Evolutionary conservation across 2,329 filamentous ascomycete species (phyloP), one percentile per base, ranked within the genome.

Genomic region (Pseudofabraea citricarpa): DNA sequence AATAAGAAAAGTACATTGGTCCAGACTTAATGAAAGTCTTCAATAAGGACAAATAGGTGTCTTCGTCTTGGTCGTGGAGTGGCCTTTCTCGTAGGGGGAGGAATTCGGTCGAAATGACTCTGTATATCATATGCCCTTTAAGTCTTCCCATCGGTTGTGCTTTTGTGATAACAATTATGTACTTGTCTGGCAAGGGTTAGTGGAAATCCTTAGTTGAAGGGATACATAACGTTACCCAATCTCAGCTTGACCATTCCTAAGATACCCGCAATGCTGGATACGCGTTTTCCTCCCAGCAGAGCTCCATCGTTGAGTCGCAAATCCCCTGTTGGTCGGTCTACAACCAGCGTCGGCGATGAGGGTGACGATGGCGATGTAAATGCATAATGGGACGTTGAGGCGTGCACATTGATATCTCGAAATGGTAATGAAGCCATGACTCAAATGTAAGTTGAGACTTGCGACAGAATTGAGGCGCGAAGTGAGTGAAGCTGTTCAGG

Each of bases 1-100:
- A 91, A 72, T 98, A 98, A 45, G 93, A 97, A 61, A 96, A 98
- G 75, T 95, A 97, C 84, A 97, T 90, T 7, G 91, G 89, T 0
- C 87, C 87, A 10, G 79, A 83, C 63, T 86, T 85, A 56, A 98
- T 77, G 50, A 93, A 82, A 37, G 77, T 80, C 65, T 90, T 90
- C 55, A 98, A 78, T 42, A 97, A 75, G 39, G 74, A 69, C 43
- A 97, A 77, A 65, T 96, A 97, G 55, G 81, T 86, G 66, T 97
- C 91, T 73, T 98, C 93, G 63, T 98, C 93, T 35, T 84, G 81
- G 61, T 98, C 93, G 67, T 87, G 88, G 49, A 97, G 81, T 53
- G 88, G 85, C 53, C 89, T 85, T 69, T 97, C 93, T 66, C 90
- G 89, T 62, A 98, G 80, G 36, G 93, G 90, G 26, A 98, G 77